A percentile compares a stretch with the other conserved stretches of the same genome.
Evolutionary conservation across 176 grass and related monocot genomes (phyloP).

Genomic region (Eremochloa ophiuroides): DNA sequence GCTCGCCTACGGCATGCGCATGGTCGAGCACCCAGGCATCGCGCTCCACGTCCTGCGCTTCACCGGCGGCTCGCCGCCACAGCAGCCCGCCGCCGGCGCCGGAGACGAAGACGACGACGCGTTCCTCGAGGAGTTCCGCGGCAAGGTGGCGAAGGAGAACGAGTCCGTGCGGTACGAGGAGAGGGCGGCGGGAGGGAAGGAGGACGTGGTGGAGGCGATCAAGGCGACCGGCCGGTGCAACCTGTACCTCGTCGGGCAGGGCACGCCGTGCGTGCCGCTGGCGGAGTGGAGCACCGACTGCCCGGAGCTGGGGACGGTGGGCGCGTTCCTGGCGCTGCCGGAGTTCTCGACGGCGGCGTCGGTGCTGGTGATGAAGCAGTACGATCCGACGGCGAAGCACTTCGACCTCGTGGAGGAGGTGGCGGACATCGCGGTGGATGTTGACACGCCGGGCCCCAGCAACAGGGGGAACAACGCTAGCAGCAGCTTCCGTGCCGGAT

Average conservation of each 20-base stretch:
- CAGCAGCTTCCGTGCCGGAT: neutral
- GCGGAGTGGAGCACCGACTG: constrained; percentile 37
- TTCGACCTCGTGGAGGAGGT: constrained; percentile 42
- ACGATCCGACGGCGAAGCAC: constrained; percentile 36
- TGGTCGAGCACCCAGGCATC: constrained; percentile 65
- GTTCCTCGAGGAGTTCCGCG: constrained; percentile 18
- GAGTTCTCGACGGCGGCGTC: constrained; percentile 51
- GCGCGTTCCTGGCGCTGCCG: constrained; percentile 40
- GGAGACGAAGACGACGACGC: constrained; percentile 34
- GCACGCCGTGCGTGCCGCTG: constrained; percentile 11
- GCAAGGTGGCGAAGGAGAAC: constrained; percentile 18
- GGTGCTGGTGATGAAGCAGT: constrained; percentile 54
- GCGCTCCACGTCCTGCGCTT: constrained; percentile 36
- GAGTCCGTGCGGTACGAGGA: constrained; percentile 44
- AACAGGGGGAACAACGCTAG: neutral
- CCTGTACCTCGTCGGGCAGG: constrained; percentile 49
- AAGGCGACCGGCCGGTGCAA: constrained; percentile 25
- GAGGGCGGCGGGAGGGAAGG: neutral
- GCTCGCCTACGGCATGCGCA: constrained; percentile 44
- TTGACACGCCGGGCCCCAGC: constrained; percentile 26
- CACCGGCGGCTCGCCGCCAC: too few species aligned
- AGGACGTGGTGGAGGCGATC: constrained; percentile 18
- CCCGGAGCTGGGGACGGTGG: constrained; percentile 57
- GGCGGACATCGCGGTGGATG: constrained; percentile 1
- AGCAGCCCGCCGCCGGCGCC: neutral